Conservation (phyloP, 169 alveolate species). For the Plasmodium chabaudi region DNA sequence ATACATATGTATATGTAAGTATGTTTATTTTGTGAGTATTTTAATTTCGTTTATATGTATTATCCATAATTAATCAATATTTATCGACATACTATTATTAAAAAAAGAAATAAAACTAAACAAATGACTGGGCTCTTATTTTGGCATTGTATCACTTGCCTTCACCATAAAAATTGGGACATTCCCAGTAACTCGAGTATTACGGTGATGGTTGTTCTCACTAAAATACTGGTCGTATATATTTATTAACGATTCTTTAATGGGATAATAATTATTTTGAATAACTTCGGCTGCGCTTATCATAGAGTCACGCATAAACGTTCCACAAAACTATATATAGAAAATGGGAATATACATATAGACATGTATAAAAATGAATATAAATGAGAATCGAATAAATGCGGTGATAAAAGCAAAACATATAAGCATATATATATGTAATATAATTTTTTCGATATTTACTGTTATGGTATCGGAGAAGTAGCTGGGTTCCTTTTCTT, state of each 20-base stretch:
- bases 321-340: conserved; percentile 40
- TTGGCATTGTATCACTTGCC: neutral
- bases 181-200: conserved; percentile 36
- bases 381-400: neutral
- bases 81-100: too few species aligned
- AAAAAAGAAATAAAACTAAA: too few species aligned
- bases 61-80: too few species aligned
- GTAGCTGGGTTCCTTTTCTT: conserved; percentile 50
- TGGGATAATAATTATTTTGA: conserved; percentile 63
- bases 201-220: conserved; percentile 37
- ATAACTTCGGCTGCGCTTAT: conserved; percentile 35
- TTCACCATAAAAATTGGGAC: conserved; percentile 58
- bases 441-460: neutral
- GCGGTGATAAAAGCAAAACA: neutral
- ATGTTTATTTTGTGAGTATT: neutral
- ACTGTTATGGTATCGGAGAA: conserved; percentile 58
- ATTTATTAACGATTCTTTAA: conserved; percentile 48
- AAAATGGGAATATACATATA: conserved; percentile 2
- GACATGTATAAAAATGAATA: neutral
- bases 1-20: neutral
- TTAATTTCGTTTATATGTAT: too few species aligned
- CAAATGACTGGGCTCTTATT: too few species aligned
- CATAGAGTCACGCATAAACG: conserved; percentile 55
- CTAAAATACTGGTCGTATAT: conserved; percentile 53
- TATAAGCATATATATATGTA: neutral